Evolutionary conservation across 768 basidiomycete genomes (phyloP), one percentile per base, ranked within the genome.

Genomic region (Lactarius vividus): DNA sequence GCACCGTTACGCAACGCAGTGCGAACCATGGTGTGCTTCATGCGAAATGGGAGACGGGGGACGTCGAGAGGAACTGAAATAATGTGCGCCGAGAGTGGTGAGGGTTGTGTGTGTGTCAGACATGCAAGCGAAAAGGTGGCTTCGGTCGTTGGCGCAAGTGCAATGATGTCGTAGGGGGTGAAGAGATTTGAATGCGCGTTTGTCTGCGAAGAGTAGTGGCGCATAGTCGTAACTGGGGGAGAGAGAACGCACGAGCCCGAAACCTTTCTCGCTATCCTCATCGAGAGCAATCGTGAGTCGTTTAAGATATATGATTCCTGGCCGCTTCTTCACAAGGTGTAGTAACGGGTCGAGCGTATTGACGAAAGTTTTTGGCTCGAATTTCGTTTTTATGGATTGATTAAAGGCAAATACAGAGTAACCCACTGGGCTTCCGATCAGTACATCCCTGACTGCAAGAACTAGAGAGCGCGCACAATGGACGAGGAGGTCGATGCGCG

Each of bases 191-290:
- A 75, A 71, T 91, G 92, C n/a, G 85, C 83, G 63, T 86, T 88
- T 8, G 86, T 88, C 93, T 94, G 72, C 3, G 57, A 33, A 61
- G 16, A n/a, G 56, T 23, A 26, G 8, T 11, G n/a, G n/a, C 54
- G 7, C 35, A 15, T 49, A 31, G 40, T 10, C 20, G 23, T 13
- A 35, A 59, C 9, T 26, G 57, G 20, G 28, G 8, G n/a, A 46
- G 53, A 28, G 26, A 37, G 61, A 35, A 77, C 81, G 69, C 63
- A 94, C 91, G 74, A 94, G 74, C 35, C 92, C 91, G 71, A 91
- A 89, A 1, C 92, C 90, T 74, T 92, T 93, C 74, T 94, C 91
- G 71, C 92, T 93, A 49, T 88, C 89, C 71, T 92, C 86, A 67
- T 93, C 88, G 10, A 94, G 80, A 13, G 90, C 79, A 58, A 95